These are phyloP conservation scores for Solanum aculeatissimum DNA, from an alignment of 305 asterid genomes.

Conservation along the genomic window DNA sequence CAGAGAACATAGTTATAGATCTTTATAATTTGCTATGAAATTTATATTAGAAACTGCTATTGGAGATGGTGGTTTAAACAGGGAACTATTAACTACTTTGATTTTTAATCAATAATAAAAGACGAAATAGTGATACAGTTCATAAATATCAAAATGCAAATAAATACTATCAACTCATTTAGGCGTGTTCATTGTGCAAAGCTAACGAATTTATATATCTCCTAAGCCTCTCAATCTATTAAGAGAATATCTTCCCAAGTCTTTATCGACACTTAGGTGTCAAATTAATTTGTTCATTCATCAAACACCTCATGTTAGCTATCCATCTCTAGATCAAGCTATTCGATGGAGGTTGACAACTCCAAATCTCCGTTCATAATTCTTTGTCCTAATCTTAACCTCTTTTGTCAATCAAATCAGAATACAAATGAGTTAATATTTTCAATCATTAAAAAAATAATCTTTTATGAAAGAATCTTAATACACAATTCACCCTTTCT, in stretches of 20 bases:
- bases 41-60: not conserved
- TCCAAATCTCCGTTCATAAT: not conserved
- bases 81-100: not conserved
- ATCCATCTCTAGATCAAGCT: not conserved
- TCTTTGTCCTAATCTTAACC: not conserved
- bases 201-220: not conserved
- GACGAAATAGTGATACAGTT: not conserved
- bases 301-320: not conserved
- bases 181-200: not conserved
- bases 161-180: not conserved
- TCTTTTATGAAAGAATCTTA: not conserved
- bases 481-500: not conserved
- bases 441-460: not conserved
- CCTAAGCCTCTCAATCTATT: not conserved
- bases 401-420: not conserved
- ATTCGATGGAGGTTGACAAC: not conserved
- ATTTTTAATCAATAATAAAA: not conserved
- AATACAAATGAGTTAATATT: not conserved
- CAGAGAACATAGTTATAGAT: not conserved
- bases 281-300: not conserved
- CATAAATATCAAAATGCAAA: not conserved
- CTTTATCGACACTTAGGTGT: too few species aligned
- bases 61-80: not conserved
- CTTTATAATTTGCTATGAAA: not conserved
- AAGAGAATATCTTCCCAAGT: not conserved